Conservation (phyloP, 1,284 basidiomycete species). For the Chalciporus sp. region DNA sequence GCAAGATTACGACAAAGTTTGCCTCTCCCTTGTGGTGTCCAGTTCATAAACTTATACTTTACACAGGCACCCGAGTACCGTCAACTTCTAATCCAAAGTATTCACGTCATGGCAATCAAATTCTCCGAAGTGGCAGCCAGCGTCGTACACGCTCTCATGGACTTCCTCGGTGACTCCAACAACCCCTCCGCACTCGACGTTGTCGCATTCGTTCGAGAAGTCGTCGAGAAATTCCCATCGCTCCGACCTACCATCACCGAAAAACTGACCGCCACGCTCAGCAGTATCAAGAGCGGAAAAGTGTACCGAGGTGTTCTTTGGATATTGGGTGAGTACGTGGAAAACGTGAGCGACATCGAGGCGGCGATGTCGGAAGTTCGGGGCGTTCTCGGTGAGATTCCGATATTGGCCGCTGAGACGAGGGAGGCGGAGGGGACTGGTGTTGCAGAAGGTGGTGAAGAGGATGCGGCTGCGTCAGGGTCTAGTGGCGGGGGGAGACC, state of each 20-base stretch:
- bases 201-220: constrained; percentile 94
- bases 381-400: constrained; percentile 92
- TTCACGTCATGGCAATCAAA: constrained; percentile 95
- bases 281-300: constrained; percentile 95
- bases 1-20: constrained; percentile 81
- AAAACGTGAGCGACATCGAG: constrained; percentile 66
- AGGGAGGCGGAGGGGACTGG: constrained; percentile 65
- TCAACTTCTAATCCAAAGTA: constrained; percentile 95
- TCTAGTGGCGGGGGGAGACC: constrained; percentile 49
- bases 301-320: constrained; percentile 97
- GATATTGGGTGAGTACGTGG: constrained; percentile 97
- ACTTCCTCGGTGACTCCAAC: constrained; percentile 96
- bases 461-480: constrained; percentile 40
- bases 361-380: constrained; percentile 81
- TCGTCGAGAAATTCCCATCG: constrained; percentile 96
- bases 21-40: not conserved
- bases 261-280: constrained; percentile 83
- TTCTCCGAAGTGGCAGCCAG: constrained; percentile 98
- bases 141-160: constrained; percentile 97
- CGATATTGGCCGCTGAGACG: constrained; percentile 91
- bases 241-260: constrained; percentile 85
- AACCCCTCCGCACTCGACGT: constrained; percentile 96
- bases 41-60: not conserved
- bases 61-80: constrained; percentile 88
- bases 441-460: constrained; percentile 41